Base-by-base conservation (phyloP, 1,284 basidiomycete species). In the Naganishia sp. region DNA sequence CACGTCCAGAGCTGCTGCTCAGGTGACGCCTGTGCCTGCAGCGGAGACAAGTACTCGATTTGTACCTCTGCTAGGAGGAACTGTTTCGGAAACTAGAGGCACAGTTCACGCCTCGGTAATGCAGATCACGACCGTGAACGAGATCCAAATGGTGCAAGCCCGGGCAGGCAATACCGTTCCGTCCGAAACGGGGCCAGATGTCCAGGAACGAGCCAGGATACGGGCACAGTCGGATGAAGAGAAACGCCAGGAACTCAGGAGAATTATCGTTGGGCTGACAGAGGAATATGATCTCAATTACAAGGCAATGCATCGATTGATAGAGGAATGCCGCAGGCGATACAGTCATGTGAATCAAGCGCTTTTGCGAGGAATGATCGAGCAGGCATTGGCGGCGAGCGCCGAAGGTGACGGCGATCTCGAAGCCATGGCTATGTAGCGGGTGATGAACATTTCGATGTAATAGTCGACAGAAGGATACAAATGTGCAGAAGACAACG, bases 251-350 rank as follows among this genome's bases (percentile, higher is more conserved):
- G 59, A 61, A 44, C 18, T 61, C 48, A 52, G n/a, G 36, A 36
- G 59, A 25, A 61, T 61, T 1, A 48, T 61, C 31, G 59, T 43
- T 18, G 59, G 59, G 52, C 36, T 61, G 39, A 18, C 18, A 10
- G 46, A 61, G 33, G 59, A 61, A 28, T 61, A 61, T 36, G 59
- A 52, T 28, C 49, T 61, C 23, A 43, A 61, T 23, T 61, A 61
- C 49, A 61, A 49, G 48, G 59, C 59, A 16, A 43, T 52, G 36
- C 48, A 61, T 44, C 59, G 59, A 21, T 43, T 61, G 59, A 61
- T 61, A 28, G 36, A 50, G 43, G 59, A 61, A 28, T 61, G 59
- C 23, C 59, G 59, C 25, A 61, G 44, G 36, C 45, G 59, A 25
- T 43, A 61, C 28, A 44, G 50, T 23, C 28, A 43, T 39, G 59